Evolutionary conservation across 1,284 basidiomycete species (phyloP), one percentile per base, ranked within the genome.

Genomic region (Puccinia hordei): DNA sequence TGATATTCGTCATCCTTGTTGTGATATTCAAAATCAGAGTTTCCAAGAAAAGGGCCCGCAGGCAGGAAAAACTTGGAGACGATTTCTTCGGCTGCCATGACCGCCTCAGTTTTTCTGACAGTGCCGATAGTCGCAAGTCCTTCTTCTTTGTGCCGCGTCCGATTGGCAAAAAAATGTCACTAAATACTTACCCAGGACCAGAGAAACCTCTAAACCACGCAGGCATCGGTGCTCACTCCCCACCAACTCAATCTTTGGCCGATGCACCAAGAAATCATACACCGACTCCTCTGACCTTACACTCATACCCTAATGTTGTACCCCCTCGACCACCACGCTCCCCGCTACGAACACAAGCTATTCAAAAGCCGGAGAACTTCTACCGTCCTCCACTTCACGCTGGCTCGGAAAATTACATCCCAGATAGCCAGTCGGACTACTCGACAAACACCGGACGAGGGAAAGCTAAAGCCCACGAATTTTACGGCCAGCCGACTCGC

Each of bases 21-120:
- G 69, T 72, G 30, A 72, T 72, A 38, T 72, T 53, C 69, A 72
- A 72, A 22, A 72, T 72, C 69, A 72, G 69, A 55, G 69, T 72
- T 9, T 53, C 46, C 51, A 72, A 46, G 51, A 72, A 72, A 30
- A 72, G 49, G 51, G 51, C 69, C 38, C 33, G 51, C 27, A 49
- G 51, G 33, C 19, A 33, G 10, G 46, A 46, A 17, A 69, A 38
- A 49, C n/a, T 49, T 3, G 69, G 27, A 13, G 51, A 72, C 22
- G 69, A 72, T 24, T 55, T 72, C 33, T 72, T 72, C 33, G 51
- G 69, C 15, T 72, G 49, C 22, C 46, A 38, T 24, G 51, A 55
- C 2, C 69, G 69, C 10, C 69, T 24, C 33, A 72, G 69, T 55
- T 55, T 55, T 24, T 72, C 69, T 10, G 69, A 55, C 33, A 72